Conservation (phyloP, 2,329 filamentous ascomycete genomes). For the Aspergillus sojae region DNA sequence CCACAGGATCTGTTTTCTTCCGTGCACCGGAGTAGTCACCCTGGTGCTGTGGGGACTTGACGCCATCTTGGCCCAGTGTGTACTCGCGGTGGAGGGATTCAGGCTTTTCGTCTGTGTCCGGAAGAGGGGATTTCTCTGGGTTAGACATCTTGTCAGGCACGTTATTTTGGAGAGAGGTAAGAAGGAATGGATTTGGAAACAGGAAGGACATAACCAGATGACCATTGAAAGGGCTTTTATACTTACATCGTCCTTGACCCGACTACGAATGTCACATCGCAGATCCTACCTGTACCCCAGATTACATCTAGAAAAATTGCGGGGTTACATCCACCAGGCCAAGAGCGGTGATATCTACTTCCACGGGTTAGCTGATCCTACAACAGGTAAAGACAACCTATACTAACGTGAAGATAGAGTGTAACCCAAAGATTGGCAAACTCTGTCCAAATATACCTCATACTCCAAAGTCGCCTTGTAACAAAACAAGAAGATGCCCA, state of each 20-base stretch:
- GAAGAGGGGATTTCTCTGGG: background rate
- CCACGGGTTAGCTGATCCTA: background rate
- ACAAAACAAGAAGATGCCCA: constrained; percentile 4
- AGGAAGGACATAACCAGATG: background rate
- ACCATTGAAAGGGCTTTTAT: background rate
- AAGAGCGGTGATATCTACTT: background rate
- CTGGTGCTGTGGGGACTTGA: constrained; percentile 10
- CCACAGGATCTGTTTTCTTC: constrained; percentile 42
- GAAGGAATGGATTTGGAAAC: background rate
- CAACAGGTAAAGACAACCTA: background rate
- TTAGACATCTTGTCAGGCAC: background rate
- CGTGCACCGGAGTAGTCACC: constrained; percentile 44
- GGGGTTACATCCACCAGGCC: background rate
- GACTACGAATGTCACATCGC: background rate
- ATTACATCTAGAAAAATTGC: background rate
- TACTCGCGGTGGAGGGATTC: constrained; percentile 17
- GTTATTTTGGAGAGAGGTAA: too few species aligned
- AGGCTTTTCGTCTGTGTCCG: constrained; percentile 13
- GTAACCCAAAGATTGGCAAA: background rate
- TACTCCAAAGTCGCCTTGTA: background rate
- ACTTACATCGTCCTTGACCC: too few species aligned
- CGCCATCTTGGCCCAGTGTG: constrained; percentile 16
- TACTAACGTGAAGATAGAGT: background rate
- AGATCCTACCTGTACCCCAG: background rate
- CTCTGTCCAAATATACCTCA: background rate